Conservation (phyloP, 2,329 filamentous ascomycete genomes). For the Alternaria arborescens region DNA sequence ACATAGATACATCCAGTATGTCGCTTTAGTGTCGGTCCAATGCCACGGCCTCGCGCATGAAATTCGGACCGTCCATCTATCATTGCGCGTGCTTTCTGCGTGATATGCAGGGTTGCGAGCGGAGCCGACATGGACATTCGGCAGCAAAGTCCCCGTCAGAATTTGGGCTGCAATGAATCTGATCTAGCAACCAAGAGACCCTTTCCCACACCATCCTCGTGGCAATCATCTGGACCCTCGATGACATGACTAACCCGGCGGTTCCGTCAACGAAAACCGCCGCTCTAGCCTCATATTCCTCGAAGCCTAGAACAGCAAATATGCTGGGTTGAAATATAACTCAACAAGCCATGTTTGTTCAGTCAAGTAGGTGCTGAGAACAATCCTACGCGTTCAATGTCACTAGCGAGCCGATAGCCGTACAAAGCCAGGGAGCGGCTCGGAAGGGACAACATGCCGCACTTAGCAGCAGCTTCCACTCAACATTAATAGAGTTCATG, state of each 20-base stretch:
- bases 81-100: neutral
- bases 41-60: constrained; percentile 1
- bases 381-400: neutral
- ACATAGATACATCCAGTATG: constrained; percentile 17
- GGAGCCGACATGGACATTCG: neutral
- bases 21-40: constrained; percentile 2
- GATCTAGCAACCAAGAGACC: constrained; percentile 4
- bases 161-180: neutral
- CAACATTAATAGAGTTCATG: neutral
- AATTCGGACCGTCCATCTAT: neutral
- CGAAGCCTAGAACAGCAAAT: neutral
- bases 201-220: neutral
- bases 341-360: neutral
- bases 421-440: neutral
- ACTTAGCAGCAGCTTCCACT: constrained; percentile 2
- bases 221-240: constrained; percentile 4
- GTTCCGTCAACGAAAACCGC: neutral
- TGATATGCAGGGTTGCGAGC: neutral
- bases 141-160: neutral
- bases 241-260: neutral
- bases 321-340: neutral
- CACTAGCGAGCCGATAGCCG: constrained; percentile 6
- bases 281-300: neutral
- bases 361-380: neutral
- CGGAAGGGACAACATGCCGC: neutral